Base-by-base conservation (phyloP, 306 rosid genomes). In the Cercis canadensis region DNA sequence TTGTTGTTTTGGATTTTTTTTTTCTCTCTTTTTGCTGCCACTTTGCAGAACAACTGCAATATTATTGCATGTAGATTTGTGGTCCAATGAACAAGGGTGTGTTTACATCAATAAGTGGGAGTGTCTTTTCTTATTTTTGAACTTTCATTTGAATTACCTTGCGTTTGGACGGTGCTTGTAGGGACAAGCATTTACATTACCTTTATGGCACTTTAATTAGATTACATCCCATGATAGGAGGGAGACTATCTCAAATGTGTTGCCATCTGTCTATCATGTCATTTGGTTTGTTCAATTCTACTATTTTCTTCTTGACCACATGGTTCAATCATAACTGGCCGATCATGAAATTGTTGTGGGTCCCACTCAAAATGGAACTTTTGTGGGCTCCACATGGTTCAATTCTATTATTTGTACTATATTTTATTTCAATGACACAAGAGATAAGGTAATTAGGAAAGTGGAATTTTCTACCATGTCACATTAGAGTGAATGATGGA, bases 11-110 rank as follows among this genome's bases (percentile, higher is more conserved):
- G 36, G 39, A 17, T 9, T 56, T 34, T 9, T 43, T 17, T 44
- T 56, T 43, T n/a, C n/a, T n/a, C n/a, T n/a, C n/a, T n/a, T n/a
- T n/a, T n/a, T n/a, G n/a, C n/a, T n/a, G n/a, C n/a, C n/a, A 69
- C 9, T 57, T 57, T 17, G 21, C 46, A 57, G 57, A 19, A 57
- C 11, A 45, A 24, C 3, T 24, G 29, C 29, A 24, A 24, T 24
- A 24, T 24, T 24, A 24, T 24, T 33, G 44, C 14, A 40, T 54
- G 53, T 10, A 45, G 33, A 34, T 46, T 32, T 29, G 31, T 69
- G 64, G 65, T 69, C 57, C 75, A 70, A 43, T 43, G 57, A 29
- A 56, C 56, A 24, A 56, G 11, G n/a, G n/a, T 8, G 4, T 15
- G 2, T 24, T 18, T 40, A 8, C 17, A 5, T 29, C 43, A 56